These are phyloP conservation scores for Cadophora sp. DNA, from an alignment of 2,329 filamentous ascomycete species.

Conservation along the genomic window DNA sequence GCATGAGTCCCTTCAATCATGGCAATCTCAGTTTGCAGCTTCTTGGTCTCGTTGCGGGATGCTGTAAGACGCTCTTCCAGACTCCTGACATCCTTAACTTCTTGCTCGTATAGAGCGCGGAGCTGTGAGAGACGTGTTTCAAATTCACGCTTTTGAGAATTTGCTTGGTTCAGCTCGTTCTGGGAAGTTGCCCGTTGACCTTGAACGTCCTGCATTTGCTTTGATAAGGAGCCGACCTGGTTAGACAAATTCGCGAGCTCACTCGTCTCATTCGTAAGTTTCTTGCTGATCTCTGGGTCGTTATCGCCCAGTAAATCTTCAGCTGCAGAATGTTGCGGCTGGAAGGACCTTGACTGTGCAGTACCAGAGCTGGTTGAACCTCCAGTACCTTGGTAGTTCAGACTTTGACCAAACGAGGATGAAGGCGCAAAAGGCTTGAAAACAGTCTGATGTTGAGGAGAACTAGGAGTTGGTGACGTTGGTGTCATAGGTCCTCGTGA, in stretches of 20 bases:
- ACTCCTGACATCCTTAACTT: conserved; percentile 83
- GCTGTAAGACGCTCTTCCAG: conserved; percentile 82
- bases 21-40: conserved; percentile 83
- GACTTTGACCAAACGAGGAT: conserved; percentile 86
- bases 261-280: conserved; percentile 84
- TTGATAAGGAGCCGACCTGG: conserved; percentile 88
- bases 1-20: conserved; percentile 81
- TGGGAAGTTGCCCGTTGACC: conserved; percentile 80
- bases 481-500: conserved; percentile 45
- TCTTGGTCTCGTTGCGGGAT: conserved; percentile 81
- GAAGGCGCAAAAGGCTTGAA: conserved; percentile 95
- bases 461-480: conserved; percentile 38
- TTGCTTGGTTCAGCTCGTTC: conserved; percentile 81
- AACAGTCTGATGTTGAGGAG: conserved; percentile 41
- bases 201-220: conserved; percentile 93
- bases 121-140: conserved; percentile 88
- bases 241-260: conserved; percentile 96
- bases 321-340: conserved; percentile 55
- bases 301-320: conserved; percentile 92
- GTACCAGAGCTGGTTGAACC: conserved; percentile 48
- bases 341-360: conserved; percentile 46
- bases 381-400: conserved; percentile 80
- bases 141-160: conserved; percentile 89
- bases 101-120: conserved; percentile 88
- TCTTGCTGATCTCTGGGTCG: conserved; percentile 87